Base-by-base conservation (phyloP, 495 filamentous ascomycete species). In the Neurospora sp. region DNA sequence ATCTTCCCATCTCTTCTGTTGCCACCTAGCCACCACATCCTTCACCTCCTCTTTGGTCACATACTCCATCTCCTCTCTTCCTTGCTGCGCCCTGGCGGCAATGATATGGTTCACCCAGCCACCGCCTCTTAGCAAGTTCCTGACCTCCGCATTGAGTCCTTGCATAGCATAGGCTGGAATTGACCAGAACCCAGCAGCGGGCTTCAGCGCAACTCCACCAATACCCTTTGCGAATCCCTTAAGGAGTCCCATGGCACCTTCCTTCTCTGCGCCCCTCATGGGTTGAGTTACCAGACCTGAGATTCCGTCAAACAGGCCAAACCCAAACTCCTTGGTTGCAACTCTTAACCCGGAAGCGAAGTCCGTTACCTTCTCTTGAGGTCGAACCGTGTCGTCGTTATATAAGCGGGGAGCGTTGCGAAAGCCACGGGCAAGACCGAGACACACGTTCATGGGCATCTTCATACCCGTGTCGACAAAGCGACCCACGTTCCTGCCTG, bases 361-460 rank as follows among this genome's bases (percentile, higher is more conserved):
- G 71, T 88, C 89, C 0, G 90, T 92, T 0, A 97, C 91, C 72
- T 90, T 92, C 65, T 92, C 89, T 0, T 84, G 82, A 16, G 88
- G 86, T 16, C 89, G 86, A 4, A 97, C 90, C 65, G 87, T 93
- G 7, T 89, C 86, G 74, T 94, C 93, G 53, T 93, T 89, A 73
- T 95, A 96, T 2, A 96, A 80, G 71, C 88, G 91, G 0, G 93
- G 93, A 1, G 89, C 89, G 77, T 96, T 97, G 79, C 96, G 92
- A 74, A 97, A 96, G 10, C 94, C 94, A 79, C 90, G 92, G 0
- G 94, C 89, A 4, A 97, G 77, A 16, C 89, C 90, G 48, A 96
- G 82, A 14, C 92, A 90, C 72, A 96, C 88, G 74, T 96, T 93
- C 82, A 94, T 90, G 0, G 93, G 93, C 1, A 91, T 89, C 80